Percentiles rank a stretch among this genome's conserved stretches.
Conservation (phyloP, 2,329 filamentous ascomycete genomes). For the Ilyonectria sp. region DNA sequence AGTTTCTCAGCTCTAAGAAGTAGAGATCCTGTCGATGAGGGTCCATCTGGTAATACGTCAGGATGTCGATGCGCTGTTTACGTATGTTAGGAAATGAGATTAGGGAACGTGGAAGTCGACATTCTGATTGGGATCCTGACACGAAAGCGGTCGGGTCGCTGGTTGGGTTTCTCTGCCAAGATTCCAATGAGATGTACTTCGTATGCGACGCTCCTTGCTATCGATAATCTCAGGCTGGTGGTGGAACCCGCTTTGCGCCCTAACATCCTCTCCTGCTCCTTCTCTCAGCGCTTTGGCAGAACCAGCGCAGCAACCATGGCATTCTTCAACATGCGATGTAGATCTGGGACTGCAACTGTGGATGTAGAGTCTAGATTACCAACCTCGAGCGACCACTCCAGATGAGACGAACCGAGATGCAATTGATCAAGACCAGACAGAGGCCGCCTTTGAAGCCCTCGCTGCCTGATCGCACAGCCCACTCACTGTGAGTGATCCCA, state of each 20-base stretch:
- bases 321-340: not conserved
- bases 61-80: too few species aligned
- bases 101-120: not conserved
- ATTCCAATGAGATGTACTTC: too few species aligned
- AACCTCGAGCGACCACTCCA: not conserved
- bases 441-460: not conserved
- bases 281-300: not conserved
- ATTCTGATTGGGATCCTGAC: too few species aligned
- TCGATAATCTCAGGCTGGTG: not conserved
- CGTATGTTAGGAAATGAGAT: conserved; percentile 3
- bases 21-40: not conserved
- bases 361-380: not conserved
- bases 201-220: not conserved
- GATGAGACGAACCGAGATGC: not conserved
- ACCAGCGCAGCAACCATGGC: not conserved
- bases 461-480: not conserved
- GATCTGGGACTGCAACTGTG: not conserved
- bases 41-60: not conserved
- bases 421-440: not conserved
- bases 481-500: not conserved
- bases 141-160: conserved; percentile 6
- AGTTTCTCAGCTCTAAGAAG: not conserved
- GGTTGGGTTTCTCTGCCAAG: not conserved
- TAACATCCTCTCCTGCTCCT: too few species aligned
- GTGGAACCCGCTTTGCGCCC: not conserved